Evolutionary conservation across 306 rosid species (phyloP).

Genomic region (Vigna mungo): DNA sequence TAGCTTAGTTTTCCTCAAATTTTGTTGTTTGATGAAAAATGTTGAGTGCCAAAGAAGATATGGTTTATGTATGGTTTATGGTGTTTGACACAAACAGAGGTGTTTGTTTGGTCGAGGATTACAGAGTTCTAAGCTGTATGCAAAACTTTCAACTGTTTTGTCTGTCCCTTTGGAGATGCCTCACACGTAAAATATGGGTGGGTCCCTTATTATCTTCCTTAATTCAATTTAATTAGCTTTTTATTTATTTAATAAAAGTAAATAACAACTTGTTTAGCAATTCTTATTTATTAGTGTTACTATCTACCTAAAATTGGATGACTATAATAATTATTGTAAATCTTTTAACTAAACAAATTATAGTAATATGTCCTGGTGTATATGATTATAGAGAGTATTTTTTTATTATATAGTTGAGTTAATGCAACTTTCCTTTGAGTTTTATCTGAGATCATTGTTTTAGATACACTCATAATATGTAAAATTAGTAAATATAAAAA

Average conservation of each 20-base stretch:
- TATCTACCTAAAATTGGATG: too few relatives aligned
- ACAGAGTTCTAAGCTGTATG: neutral
- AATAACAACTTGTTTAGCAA: too few relatives aligned
- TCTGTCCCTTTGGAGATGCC: neutral
- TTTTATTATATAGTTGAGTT: too few relatives aligned
- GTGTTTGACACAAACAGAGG: neutral
- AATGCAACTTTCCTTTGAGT: too few relatives aligned
- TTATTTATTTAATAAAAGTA: neutral
- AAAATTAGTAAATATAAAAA: too few relatives aligned
- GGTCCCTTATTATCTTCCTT: neutral
- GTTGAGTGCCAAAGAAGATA: neutral
- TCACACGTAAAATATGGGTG: neutral
- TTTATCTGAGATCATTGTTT: too few relatives aligned
- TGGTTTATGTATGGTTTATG: neutral
- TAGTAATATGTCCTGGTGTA: too few relatives aligned
- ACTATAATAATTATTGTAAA: too few relatives aligned
- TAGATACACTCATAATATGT: too few relatives aligned
- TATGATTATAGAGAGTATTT: too few relatives aligned
- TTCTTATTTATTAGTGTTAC: too few relatives aligned
- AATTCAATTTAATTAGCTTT: neutral
- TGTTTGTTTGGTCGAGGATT: conserved; percentile 34
- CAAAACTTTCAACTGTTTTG: neutral
- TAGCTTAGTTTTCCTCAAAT: neutral
- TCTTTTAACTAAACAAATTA: too few relatives aligned
- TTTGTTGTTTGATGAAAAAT: neutral